Conservation (phyloP, 2,329 filamentous ascomycete species). For the Venturia nashicola region DNA sequence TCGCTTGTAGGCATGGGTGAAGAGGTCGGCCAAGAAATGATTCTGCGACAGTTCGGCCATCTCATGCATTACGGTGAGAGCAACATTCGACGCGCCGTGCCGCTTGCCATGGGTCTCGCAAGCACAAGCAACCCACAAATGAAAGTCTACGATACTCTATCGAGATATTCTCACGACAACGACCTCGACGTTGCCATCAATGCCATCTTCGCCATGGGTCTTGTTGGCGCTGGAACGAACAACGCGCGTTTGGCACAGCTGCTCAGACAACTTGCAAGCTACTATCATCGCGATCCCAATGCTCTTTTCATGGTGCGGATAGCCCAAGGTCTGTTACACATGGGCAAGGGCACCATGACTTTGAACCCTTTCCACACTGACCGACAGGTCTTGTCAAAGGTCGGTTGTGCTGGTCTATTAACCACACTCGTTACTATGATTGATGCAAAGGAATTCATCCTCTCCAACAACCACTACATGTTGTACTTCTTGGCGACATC, state of each 20-base stretch:
- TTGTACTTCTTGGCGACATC: conserved; percentile 95
- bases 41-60: conserved; percentile 91
- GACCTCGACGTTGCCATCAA: conserved; percentile 98
- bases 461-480: conserved; percentile 68
- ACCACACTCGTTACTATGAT: conserved; percentile 88
- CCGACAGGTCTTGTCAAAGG: conserved; percentile 84
- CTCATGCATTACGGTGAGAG: conserved; percentile 98
- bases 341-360: conserved; percentile 96
- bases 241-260: conserved; percentile 93
- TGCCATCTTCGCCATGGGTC: conserved; percentile 97
- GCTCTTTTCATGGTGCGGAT: conserved; percentile 98
- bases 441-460: conserved; percentile 78
- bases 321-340: conserved; percentile 91
- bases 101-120: conserved; percentile 89
- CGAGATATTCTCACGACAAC: conserved; percentile 95
- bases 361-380: conserved; percentile 99
- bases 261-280: conserved; percentile 86
- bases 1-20: conserved; percentile 96
- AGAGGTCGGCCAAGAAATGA: conserved; percentile 97
- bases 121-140: conserved; percentile 98
- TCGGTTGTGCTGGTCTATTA: conserved; percentile 78
- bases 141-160: conserved; percentile 98
- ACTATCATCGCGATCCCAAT: conserved; percentile 95
- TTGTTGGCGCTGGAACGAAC: conserved; percentile 92
- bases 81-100: conserved; percentile 93